Percentiles rank a stretch among this genome's conserved stretches.
phyloP scores from a whole-genome alignment of 2,329 filamentous ascomycete species.

The Aspergillus versicolor region DNA sequence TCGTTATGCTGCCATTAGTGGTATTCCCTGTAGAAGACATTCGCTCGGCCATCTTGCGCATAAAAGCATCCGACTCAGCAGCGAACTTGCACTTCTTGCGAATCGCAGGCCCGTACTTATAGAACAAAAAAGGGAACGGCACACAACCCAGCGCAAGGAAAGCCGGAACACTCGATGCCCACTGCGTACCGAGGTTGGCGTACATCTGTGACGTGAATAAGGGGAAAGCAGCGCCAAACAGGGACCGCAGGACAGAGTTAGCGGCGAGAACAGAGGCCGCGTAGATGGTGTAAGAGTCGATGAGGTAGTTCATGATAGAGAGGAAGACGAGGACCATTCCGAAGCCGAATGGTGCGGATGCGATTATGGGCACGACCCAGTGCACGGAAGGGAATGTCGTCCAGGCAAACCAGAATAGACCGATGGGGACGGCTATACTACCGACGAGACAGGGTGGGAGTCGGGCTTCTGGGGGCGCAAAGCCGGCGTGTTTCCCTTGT shows the following conservation, averaged over 20 bases:
- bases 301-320: background rate
- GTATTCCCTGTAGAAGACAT: background rate
- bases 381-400: background rate
- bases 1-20: background rate
- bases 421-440: background rate
- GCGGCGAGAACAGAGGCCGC: background rate
- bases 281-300: conserved; percentile 5
- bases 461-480: background rate
- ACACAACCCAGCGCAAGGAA: background rate
- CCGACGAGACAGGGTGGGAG: background rate
- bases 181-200: background rate
- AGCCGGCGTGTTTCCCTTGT: background rate
- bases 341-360: background rate
- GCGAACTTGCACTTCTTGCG: background rate
- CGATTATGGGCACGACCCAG: background rate
- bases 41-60: background rate
- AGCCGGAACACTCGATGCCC: background rate
- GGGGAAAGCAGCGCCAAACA: background rate
- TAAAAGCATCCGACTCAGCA: background rate
- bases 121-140: conserved; percentile 1
- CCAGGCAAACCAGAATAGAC: conserved; percentile 10
- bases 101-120: background rate
- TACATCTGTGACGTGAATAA: conserved; percentile 2
- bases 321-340: background rate
- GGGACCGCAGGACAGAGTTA: background rate